phyloP scores from a whole-genome alignment of 1,284 basidiomycete species.

The Hypsizygus ulmarius region DNA sequence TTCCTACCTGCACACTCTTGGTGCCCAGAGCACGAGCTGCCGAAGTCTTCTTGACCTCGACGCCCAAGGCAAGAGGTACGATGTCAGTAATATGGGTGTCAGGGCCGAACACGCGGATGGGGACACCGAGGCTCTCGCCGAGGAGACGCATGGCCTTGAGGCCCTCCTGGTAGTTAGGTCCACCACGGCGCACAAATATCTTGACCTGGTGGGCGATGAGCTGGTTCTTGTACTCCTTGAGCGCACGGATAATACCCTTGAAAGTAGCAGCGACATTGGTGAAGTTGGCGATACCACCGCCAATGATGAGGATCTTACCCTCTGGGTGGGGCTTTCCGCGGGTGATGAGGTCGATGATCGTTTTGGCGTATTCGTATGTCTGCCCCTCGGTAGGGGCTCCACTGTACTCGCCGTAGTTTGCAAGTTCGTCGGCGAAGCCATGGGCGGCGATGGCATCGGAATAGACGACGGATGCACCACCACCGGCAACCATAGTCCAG shows the following conservation, averaged over 20 bases:
- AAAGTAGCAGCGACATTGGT: conserved; percentile 99
- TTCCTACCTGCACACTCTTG: conserved; percentile 34
- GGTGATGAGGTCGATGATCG: conserved; percentile 95
- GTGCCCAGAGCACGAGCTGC: conserved; percentile 26
- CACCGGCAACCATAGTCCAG: conserved; percentile 99
- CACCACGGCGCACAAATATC: conserved; percentile 97
- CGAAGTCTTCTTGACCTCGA: conserved; percentile 48
- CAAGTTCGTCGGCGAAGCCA: conserved; percentile 95
- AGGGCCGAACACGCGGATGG: conserved; percentile 96
- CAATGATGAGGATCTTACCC: conserved; percentile 99
- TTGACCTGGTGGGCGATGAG: conserved; percentile 84
- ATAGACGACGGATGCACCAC: conserved; percentile 81
- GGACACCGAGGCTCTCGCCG: conserved; percentile 95
- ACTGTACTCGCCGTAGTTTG: conserved; percentile 99
- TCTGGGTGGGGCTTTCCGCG: conserved; percentile 80
- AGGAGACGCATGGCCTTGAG: conserved; percentile 98
- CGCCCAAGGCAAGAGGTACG: conserved; percentile 93
- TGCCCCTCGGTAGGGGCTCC: conserved; percentile 98
- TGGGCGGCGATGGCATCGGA: conserved; percentile 97
- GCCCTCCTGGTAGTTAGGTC: conserved; percentile 99
- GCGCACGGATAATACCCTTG: conserved; percentile 98
- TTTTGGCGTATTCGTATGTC: conserved; percentile 99
- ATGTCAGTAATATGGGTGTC: conserved; percentile 99
- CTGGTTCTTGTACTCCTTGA: conserved; percentile 90
- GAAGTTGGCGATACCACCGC: conserved; percentile 99